Evolutionary conservation across 2,329 filamentous ascomycete genomes (phyloP).

Genomic region (Ceratocystis colombiana): DNA sequence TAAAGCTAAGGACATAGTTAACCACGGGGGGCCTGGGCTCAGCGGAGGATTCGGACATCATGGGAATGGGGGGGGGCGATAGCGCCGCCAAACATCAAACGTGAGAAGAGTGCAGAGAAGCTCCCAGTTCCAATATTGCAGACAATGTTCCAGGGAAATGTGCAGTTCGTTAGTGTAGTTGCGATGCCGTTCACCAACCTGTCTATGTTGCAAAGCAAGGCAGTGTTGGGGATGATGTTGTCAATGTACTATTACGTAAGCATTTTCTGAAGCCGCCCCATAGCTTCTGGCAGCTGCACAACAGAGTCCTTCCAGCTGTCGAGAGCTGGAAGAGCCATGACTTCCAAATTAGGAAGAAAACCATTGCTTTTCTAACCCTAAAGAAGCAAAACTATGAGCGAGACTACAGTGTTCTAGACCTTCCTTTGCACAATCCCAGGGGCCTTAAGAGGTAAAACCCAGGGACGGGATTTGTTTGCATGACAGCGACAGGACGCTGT

Average conservation of each 20-base stretch:
- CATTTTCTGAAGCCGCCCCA: too few relatives aligned
- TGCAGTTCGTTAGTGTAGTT: too few relatives aligned
- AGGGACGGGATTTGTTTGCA: not conserved
- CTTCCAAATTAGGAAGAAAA: too few relatives aligned
- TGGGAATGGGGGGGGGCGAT: too few relatives aligned
- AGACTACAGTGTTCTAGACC: not conserved
- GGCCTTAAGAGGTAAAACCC: not conserved
- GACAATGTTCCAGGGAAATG: too few relatives aligned
- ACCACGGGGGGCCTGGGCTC: constrained; percentile 43
- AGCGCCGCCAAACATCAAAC: too few relatives aligned
- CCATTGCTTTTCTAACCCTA: not conserved
- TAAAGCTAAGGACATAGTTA: constrained; percentile 80
- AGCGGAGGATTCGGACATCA: not conserved
- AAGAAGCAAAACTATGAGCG: not conserved
- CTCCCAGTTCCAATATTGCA: not conserved
- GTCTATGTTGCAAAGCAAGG: too few relatives aligned
- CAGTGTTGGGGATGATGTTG: too few relatives aligned
- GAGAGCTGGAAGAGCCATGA: too few relatives aligned
- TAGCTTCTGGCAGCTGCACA: not conserved
- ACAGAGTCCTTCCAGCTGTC: too few relatives aligned
- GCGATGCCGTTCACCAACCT: too few relatives aligned
- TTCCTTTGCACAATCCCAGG: not conserved
- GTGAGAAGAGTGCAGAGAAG: not conserved
- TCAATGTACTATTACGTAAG: too few relatives aligned
- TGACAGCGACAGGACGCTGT: not conserved